A percentile compares a stretch with the other conserved stretches of the same genome.
These are phyloP conservation scores for Aspergillus transmontanensis DNA, from an alignment of 2,329 filamentous ascomycete genomes.

Conservation along the genomic window DNA sequence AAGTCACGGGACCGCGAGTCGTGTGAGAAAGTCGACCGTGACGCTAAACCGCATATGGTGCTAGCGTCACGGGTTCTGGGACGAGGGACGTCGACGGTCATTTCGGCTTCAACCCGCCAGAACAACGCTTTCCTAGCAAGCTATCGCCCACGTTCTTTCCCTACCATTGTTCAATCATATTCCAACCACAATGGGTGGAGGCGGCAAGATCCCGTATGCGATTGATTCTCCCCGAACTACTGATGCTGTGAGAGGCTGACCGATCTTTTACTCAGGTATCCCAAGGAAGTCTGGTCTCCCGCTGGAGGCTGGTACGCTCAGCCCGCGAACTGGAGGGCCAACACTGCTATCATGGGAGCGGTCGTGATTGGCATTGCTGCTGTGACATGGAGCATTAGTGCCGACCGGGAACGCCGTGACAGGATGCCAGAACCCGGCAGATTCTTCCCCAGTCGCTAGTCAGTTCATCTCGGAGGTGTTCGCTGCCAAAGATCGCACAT, in stretches of 20 bases:
- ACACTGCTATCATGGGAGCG: slow-evolving; percentile 76
- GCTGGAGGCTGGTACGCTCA: slow-evolving; percentile 97
- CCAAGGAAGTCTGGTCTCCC: slow-evolving; percentile 99
- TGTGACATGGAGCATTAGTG: slow-evolving; percentile 71
- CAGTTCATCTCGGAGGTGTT: slow-evolving; percentile 43
- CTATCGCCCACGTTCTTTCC: slow-evolving; percentile 24
- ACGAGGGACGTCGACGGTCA: slow-evolving; percentile 33
- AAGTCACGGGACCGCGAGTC: slow-evolving; percentile 42
- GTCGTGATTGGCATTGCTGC: slow-evolving; percentile 70
- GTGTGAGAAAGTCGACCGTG: slow-evolving; percentile 28
- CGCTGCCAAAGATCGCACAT: slow-evolving; percentile 7
- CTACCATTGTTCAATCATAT: slow-evolving; percentile 27
- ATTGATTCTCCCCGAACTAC: slow-evolving; percentile 33
- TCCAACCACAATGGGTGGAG: slow-evolving; percentile 65
- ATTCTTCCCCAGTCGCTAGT: slow-evolving; percentile 86
- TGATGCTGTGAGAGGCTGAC: slow-evolving; percentile 24
- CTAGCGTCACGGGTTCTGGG: slow-evolving; percentile 31
- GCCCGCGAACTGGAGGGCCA: slow-evolving; percentile 90
- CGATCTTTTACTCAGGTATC: slow-evolving; percentile 64
- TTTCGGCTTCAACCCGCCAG: slow-evolving; percentile 34
- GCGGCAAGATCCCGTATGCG: slow-evolving; percentile 72
- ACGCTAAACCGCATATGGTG: slow-evolving; percentile 30
- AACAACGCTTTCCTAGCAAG: slow-evolving; percentile 24
- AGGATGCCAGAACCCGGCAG: slow-evolving; percentile 74
- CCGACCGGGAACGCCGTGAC: slow-evolving; percentile 71